These are phyloP conservation scores for Acanthochlamys bracteata DNA, from an alignment of 106 monocot genomes.

Conservation along the genomic window DNA sequence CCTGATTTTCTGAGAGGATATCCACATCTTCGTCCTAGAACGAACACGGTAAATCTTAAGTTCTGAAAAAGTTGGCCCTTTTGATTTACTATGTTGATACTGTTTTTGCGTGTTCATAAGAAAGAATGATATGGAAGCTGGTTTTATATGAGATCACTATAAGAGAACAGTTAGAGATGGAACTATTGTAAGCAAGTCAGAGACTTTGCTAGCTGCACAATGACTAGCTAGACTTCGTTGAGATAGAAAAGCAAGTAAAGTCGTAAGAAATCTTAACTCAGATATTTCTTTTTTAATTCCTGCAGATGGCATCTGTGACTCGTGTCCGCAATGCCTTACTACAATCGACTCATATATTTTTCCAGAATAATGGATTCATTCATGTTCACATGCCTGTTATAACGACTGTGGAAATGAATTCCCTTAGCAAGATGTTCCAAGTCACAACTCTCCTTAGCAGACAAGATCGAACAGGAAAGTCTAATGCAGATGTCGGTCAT, in stretches of 20 bases:
- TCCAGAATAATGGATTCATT: conserved; percentile 61
- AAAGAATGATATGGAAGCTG: not conserved
- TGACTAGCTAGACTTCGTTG: not conserved
- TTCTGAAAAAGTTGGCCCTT: not conserved
- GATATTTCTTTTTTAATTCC: not conserved
- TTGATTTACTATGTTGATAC: not conserved
- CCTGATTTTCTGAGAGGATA: conserved; percentile 35
- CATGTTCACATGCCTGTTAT: conserved; percentile 73
- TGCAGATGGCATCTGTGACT: conserved; percentile 53
- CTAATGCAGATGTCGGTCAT: not conserved
- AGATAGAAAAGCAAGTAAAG: not conserved
- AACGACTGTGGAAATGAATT: conserved; percentile 21
- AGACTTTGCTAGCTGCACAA: no score
- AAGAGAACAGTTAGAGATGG: not conserved
- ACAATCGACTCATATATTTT: conserved; percentile 45
- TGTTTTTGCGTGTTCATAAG: not conserved
- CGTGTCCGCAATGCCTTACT: conserved; percentile 47
- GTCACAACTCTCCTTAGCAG: conserved; percentile 37
- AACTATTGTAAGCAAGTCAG: not conserved
- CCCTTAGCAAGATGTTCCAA: conserved; percentile 25
- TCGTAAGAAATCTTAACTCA: not conserved
- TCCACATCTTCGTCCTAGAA: conserved; percentile 56
- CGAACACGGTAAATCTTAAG: conserved; percentile 30
- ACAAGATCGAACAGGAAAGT: conserved; percentile 10
- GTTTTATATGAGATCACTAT: not conserved